phyloP scores from a whole-genome alignment of 1,284 basidiomycete species.

The Uromyces viciae-fabae region DNA sequence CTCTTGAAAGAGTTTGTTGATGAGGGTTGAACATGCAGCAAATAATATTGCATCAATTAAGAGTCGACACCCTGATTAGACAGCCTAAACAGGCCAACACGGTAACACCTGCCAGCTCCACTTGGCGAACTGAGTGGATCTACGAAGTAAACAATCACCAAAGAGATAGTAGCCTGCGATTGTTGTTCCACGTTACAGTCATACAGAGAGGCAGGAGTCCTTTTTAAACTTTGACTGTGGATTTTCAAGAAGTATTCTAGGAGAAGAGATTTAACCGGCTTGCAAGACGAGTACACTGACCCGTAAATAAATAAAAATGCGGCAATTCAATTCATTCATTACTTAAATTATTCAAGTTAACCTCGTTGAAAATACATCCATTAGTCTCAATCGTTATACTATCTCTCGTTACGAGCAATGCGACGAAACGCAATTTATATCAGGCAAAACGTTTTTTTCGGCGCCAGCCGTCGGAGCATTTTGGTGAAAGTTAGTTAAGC shows the following conservation, averaged over 20 bases:
- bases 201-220: slow-evolving; percentile 10
- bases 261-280: slow-evolving; percentile 1
- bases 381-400: no score
- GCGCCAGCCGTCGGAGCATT: no score
- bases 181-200: slow-evolving; percentile 17
- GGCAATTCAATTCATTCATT: no score
- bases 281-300: not conserved
- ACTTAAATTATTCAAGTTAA: no score
- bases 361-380: no score
- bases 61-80: slow-evolving; percentile 19
- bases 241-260: slow-evolving; percentile 7
- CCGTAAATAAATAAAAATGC: not conserved
- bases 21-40: slow-evolving; percentile 22
- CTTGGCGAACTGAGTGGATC: slow-evolving; percentile 11
- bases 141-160: slow-evolving; percentile 7
- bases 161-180: slow-evolving; percentile 14
- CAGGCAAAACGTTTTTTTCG: no score
- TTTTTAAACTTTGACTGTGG: slow-evolving; percentile 1
- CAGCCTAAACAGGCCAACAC: slow-evolving; percentile 5
- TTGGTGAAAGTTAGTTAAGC: no score
- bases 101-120: not conserved
- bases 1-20: slow-evolving; percentile 19
- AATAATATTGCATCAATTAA: slow-evolving; percentile 20
- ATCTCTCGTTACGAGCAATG: no score
- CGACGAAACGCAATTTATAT: no score